These are phyloP conservation scores for Pistacia vera DNA, from an alignment of 345 rosid species.

Conservation along the genomic window DNA sequence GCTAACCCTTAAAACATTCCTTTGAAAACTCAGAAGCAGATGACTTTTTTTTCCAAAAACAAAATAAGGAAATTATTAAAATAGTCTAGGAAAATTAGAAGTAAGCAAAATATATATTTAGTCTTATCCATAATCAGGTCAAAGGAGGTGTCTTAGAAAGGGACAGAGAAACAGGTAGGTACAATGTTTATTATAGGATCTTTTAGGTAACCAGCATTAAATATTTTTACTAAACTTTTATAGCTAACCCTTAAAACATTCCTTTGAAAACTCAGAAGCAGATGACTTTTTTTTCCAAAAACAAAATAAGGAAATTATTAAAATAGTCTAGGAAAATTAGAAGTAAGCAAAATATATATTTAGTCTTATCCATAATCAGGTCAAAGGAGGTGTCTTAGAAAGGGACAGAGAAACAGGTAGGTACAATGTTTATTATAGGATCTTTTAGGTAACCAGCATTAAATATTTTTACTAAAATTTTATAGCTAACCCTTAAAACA, in stretches of 20 bases:
- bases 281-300: background rate
- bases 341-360: too few species aligned
- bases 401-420: too few species aligned
- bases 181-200: background rate
- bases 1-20: background rate
- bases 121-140: background rate
- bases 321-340: too few species aligned
- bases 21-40: background rate
- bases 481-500: background rate
- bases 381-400: background rate
- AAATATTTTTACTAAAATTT: background rate
- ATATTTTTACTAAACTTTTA: background rate
- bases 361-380: background rate
- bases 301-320: too few species aligned
- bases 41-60: background rate
- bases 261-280: background rate
- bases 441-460: background rate
- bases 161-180: too few species aligned
- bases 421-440: too few species aligned
- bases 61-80: too few species aligned
- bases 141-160: background rate
- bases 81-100: too few species aligned
- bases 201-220: background rate
- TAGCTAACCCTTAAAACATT: background rate
- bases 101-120: too few species aligned